Conservation (phyloP, 108 stramenopile species). For the Cyclotella choctawhatcheeana region DNA sequence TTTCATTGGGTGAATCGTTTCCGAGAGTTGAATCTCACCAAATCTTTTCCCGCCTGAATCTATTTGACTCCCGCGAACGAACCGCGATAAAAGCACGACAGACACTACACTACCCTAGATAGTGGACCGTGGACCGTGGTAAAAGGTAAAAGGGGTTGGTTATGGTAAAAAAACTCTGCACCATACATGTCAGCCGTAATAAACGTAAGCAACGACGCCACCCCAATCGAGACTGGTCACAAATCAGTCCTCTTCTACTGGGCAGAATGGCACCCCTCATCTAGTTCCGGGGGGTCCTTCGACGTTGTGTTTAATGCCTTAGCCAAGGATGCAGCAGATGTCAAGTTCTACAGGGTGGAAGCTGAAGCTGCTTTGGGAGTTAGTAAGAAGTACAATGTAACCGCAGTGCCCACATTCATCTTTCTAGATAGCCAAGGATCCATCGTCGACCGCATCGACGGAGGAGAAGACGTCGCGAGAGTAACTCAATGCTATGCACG, state of each 20-base stretch:
- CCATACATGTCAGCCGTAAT: neutral
- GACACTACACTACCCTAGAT: too few relatives aligned
- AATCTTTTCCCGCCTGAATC: too few relatives aligned
- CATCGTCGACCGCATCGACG: conserved; percentile 84
- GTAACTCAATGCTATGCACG: conserved; percentile 59
- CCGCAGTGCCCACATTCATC: conserved; percentile 90
- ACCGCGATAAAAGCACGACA: too few relatives aligned
- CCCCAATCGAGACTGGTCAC: conserved; percentile 33
- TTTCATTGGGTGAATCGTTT: too few relatives aligned
- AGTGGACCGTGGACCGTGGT: too few relatives aligned
- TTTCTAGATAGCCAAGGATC: conserved; percentile 60
- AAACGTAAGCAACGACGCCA: neutral
- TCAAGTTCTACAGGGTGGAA: conserved; percentile 61
- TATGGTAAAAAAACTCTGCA: neutral
- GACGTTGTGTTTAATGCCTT: conserved; percentile 63
- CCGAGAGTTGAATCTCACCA: too few relatives aligned
- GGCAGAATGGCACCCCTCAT: conserved; percentile 90
- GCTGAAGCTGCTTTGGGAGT: conserved; percentile 77
- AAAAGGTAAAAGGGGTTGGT: too few relatives aligned
- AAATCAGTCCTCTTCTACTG: conserved; percentile 86
- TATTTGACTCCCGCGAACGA: too few relatives aligned
- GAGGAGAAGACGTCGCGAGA: conserved; percentile 78
- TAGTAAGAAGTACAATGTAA: conserved; percentile 62
- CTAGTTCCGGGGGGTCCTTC: conserved; percentile 58
- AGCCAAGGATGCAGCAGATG: conserved; percentile 15